These are phyloP conservation scores for Erucastrum elatum DNA, from an alignment of 345 rosid species.

Conservation along the genomic window DNA sequence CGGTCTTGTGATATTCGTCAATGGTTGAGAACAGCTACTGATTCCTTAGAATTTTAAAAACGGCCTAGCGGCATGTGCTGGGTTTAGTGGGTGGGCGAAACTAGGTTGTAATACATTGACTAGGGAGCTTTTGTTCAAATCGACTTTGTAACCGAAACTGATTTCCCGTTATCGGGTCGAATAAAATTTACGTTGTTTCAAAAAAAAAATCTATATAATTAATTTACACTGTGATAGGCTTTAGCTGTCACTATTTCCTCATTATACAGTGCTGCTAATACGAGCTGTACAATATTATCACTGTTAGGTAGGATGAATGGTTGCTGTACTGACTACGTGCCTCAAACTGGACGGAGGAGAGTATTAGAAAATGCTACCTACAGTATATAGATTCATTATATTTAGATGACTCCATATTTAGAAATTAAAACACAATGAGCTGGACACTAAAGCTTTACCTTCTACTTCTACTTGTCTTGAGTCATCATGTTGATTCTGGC, in stretches of 20 bases:
- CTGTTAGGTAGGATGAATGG: background rate
- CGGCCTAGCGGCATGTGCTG: too few relatives aligned
- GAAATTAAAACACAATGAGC: background rate
- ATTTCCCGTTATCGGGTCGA: too few relatives aligned
- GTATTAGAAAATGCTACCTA: background rate
- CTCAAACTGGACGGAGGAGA: background rate
- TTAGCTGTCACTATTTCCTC: background rate
- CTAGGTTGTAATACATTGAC: too few relatives aligned
- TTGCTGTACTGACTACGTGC: background rate
- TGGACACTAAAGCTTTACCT: background rate
- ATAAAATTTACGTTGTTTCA: too few relatives aligned
- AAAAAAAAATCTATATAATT: too few relatives aligned
- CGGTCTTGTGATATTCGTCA: too few relatives aligned
- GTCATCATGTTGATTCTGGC: constrained; percentile 24
- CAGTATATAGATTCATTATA: background rate
- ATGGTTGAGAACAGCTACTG: too few relatives aligned
- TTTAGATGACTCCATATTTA: background rate
- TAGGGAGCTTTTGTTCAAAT: too few relatives aligned
- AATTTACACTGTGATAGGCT: background rate
- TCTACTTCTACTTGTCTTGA: background rate
- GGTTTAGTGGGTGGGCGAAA: too few relatives aligned
- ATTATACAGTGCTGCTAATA: background rate
- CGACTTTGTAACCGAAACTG: too few relatives aligned
- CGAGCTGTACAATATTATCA: background rate
- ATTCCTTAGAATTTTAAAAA: background rate